Conservation (phyloP, 805 yeast species). For the Candida silvicultrix region DNA sequence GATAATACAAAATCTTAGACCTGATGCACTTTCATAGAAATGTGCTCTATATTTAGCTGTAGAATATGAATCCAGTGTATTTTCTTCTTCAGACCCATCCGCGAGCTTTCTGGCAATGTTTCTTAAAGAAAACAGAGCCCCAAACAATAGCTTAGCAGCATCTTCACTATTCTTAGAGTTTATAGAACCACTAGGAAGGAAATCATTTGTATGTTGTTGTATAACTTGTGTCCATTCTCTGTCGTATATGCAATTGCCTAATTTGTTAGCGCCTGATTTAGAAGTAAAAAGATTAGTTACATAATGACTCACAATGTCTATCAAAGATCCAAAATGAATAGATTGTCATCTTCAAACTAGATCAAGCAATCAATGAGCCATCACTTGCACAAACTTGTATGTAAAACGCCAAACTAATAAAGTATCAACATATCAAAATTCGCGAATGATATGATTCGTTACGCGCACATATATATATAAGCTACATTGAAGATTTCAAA, state of each 20-base stretch:
- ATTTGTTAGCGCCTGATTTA: too few relatives aligned
- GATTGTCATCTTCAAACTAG: slow-evolving; percentile 42
- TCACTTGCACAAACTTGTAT: too few relatives aligned
- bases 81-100: slow-evolving; percentile 26
- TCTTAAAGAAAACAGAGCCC: slow-evolving; percentile 73
- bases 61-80: slow-evolving; percentile 45
- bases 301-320: slow-evolving; percentile 76
- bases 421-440: background rate
- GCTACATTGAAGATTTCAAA: too few relatives aligned
- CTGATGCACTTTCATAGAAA: slow-evolving; percentile 72
- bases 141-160: slow-evolving; percentile 76
- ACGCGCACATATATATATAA: too few relatives aligned
- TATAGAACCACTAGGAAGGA: slow-evolving; percentile 26
- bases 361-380: too few relatives aligned
- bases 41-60: slow-evolving; percentile 79
- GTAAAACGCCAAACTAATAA: background rate
- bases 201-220: slow-evolving; percentile 2
- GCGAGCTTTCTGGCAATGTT: slow-evolving; percentile 59
- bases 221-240: slow-evolving; percentile 55
- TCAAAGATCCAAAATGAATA: slow-evolving; percentile 89
- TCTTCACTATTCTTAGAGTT: slow-evolving; percentile 60
- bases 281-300: too few relatives aligned
- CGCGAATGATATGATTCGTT: too few relatives aligned
- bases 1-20: slow-evolving; percentile 66
- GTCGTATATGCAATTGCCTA: slow-evolving; percentile 69